Evolutionary conservation across 306 rosid genomes (phyloP).

Genomic region (Cercis canadensis): DNA sequence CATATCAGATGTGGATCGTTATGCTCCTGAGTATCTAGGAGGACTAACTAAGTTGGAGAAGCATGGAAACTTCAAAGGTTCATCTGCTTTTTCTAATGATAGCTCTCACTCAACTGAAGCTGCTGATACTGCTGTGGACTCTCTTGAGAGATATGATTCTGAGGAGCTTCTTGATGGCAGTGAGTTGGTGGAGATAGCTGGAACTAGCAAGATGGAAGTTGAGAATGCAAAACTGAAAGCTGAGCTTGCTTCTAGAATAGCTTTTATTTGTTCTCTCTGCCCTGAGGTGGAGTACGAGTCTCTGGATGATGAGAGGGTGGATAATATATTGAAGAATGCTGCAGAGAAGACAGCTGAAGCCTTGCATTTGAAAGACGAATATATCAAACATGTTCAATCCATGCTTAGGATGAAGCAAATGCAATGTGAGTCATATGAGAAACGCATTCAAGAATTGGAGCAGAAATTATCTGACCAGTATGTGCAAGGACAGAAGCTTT

Average conservation of each 20-base stretch:
- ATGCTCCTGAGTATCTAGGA: constrained; percentile 83
- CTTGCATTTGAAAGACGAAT: constrained; percentile 89
- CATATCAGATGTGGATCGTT: constrained; percentile 80
- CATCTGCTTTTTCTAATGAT: constrained; percentile 57
- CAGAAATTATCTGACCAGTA: constrained; percentile 83
- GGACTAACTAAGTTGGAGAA: constrained; percentile 72
- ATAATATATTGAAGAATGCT: constrained; percentile 70
- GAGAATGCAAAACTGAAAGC: constrained; percentile 99
- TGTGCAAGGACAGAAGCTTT: constrained; percentile 65
- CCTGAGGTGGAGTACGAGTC: constrained; percentile 70
- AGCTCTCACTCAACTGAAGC: constrained; percentile 66
- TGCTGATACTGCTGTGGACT: constrained; percentile 54
- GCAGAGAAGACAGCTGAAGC: constrained; percentile 89
- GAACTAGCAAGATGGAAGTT: constrained; percentile 95
- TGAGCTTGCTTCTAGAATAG: constrained; percentile 91
- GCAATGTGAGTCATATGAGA: constrained; percentile 86
- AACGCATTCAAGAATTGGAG: constrained; percentile 94
- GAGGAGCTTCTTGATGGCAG: constrained; percentile 73
- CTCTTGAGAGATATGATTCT: constrained; percentile 57
- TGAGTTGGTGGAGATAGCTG: constrained; percentile 90
- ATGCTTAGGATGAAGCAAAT: constrained; percentile 81
- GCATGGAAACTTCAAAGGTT: constrained; percentile 59
- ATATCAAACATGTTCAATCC: constrained; percentile 71
- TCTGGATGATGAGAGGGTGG: constrained; percentile 72
- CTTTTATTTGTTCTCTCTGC: constrained; percentile 71